Evolutionary conservation across 2,329 filamentous ascomycete genomes (phyloP), one percentile per base, ranked within the genome.

Genomic region (Penicillium sp.): DNA sequence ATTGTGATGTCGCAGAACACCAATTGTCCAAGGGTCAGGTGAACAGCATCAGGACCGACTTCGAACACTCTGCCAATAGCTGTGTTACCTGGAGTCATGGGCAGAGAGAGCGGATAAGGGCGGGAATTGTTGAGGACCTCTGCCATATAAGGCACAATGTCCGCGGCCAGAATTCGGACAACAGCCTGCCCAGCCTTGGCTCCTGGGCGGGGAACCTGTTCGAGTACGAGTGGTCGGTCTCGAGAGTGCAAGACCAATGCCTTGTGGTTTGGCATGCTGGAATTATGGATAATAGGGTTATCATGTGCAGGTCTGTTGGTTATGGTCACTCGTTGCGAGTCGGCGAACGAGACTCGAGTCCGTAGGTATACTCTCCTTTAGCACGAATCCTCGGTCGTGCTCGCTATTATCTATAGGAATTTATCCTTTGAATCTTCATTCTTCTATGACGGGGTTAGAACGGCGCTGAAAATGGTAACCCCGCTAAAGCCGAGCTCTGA

Each of bases 51-150:
- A 0, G 62, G 54, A 0, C 67, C 67, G 4, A 65, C 45, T 3
- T 63, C 61, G 5, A 40, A 57, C 31, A 72, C 47, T 17, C 64
- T 64, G 2, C 58, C 69, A 33, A 72, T 59, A 7, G 64, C 63
- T 15, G 51, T 54, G 17, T 38, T 34, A n/a, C 69, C 68, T 2
- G 54, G 51, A 1, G 64, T 54, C 9, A 70, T 36, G 0, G 69
- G 70, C 0, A 52, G 59, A 2, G 68, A 63, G 30, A 64, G 62
- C 0, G 50, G 39, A 30, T 59, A 59, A 4, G 36, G 39, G 7
- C 64, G 63, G 2, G 43, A 52, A 15, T 69, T 69, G 29, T 60
- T 60, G 57, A 70, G 69, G 33, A 75, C 54, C 2, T 69, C 65
- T 18, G 59, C 47, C 9, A 55, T 50, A 53, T 75, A 75, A 7